Base-by-base conservation (phyloP, 257 asterid species). In the Catharanthus roseus region DNA sequence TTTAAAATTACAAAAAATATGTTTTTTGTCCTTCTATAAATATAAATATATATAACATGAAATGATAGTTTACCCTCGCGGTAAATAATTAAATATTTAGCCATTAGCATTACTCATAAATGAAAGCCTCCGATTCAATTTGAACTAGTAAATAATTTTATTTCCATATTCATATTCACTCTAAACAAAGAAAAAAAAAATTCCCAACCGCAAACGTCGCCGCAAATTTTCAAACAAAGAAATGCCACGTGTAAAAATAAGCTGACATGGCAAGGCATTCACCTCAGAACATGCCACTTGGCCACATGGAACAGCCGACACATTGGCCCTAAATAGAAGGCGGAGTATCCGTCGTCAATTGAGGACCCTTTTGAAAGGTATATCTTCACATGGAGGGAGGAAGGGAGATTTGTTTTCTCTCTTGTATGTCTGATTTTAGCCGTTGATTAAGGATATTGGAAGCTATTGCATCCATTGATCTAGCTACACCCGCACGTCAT, bases 301-400 rank as follows among this genome's bases (percentile, higher is more conserved):
- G 66, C 79, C 8, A 0, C 38, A 9, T 41, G 64, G 13, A 0
- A 0, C 9, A 11, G 45, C 50, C 50, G 74, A 77, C 82, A 82
- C 79, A 51, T 9, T 81, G 83, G 78, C 69, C 71, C 36, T 68
- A 58, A 62, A 51, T 74, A 26, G 72, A 62, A 74, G 77, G 53
- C 77, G 77, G 9, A 56, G 61, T 66, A 67, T 74, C 68, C 77
- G 77, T 44, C n/a, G n/a, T n/a, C n/a, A n/a, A n/a, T n/a, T n/a
- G 6, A 8, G 24, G 42, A 55, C 5, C 31, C 10, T 62, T 12
- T n/a, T 47, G 84, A 85, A 77, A 72, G 90, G 70, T 39, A 77
- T 77, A 63, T 68, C 72, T 56, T 71, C 88, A 81, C 84, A 79
- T 76, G 83, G 72, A n/a, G n/a, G n/a, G n/a, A n/a, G n/a, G n/a